Base-by-base conservation (phyloP, 148 eudicot genomes). In the Silene uniflora region DNA sequence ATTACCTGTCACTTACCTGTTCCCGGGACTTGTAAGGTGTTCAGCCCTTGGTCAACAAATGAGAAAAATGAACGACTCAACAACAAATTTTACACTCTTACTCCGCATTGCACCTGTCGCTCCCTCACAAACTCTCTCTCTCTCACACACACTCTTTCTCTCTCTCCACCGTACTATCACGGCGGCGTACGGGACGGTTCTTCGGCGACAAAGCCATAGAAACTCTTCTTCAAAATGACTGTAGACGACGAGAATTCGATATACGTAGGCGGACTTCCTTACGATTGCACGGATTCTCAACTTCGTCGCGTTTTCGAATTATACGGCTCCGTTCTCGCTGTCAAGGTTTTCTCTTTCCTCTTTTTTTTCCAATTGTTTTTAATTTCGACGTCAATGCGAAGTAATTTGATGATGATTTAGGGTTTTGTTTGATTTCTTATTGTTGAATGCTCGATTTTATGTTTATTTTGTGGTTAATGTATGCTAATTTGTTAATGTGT, bases 251-350 rank as follows among this genome's bases (percentile, higher is more conserved):
- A 86, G 5, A 91, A 85, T 47, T 94, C 98, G 18, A 83, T 94
- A 23, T 94, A 94, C 78, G 97, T 94, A 0, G 98, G 98, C 8
- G 96, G 92, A 17, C 84, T 94, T 55, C 90, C 97, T 3, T 90
- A 85, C 84, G 92, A 88, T 75, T 84, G 88, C 83, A 74, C 87
- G 62, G 96, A 94, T 58, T 86, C 90, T 42, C 76, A 80, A 69
- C 82, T 94, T 76, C 97, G 92, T 69, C 84, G 80, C 39, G 84
- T 67, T 21, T 94, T 94, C 77, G 84, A 83, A 61, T 73, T 85
- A 11, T 91, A 86, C 77, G 98, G 98, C 35, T 80, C 87, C 59
- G 77, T 94, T 12, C 54, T 89, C 32, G 87, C 92, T 77, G 89
- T 94, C 71, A 94, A 94, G 96, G 98, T 44, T 44, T 42, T 63